phyloP scores from a whole-genome alignment of 345 rosid species.

The Carallia brachiata region DNA sequence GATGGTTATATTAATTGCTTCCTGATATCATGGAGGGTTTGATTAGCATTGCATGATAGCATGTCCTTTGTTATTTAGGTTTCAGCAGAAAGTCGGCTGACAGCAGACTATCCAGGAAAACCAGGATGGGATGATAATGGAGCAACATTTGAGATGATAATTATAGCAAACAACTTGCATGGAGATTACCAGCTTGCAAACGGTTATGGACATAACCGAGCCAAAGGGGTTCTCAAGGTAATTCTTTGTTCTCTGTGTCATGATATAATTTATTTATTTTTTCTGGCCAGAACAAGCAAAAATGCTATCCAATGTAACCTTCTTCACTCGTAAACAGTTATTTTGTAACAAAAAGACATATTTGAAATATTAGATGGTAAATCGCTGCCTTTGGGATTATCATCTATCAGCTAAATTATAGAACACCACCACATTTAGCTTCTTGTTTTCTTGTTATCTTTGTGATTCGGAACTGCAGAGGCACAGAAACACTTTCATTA shows the following conservation, averaged over 20 bases:
- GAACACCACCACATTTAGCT: not conserved
- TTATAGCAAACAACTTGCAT: conserved; percentile 58
- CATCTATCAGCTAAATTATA: not conserved
- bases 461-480: conserved; percentile 38
- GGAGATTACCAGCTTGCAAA: conserved; percentile 79
- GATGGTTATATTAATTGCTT: conserved; percentile 6
- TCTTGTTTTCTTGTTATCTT: not conserved
- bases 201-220: conserved; percentile 53
- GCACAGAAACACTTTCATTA: conserved; percentile 57
- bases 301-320: not conserved
- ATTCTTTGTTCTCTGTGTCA: not conserved
- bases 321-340: not conserved
- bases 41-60: conserved; percentile 18
- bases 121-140: conserved; percentile 71
- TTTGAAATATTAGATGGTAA: too few species aligned
- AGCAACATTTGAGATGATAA: conserved; percentile 62
- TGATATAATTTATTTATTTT: not conserved
- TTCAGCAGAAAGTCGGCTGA: conserved; percentile 48
- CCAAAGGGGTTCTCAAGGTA: conserved; percentile 68
- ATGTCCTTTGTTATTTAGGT: conserved; percentile 43
- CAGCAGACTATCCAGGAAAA: conserved; percentile 57
- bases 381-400: too few species aligned
- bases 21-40: conserved; percentile 2
- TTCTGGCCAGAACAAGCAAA: not conserved
- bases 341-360: not conserved